phyloP scores from a whole-genome alignment of 345 rosid species.

The Mangifera indica region DNA sequence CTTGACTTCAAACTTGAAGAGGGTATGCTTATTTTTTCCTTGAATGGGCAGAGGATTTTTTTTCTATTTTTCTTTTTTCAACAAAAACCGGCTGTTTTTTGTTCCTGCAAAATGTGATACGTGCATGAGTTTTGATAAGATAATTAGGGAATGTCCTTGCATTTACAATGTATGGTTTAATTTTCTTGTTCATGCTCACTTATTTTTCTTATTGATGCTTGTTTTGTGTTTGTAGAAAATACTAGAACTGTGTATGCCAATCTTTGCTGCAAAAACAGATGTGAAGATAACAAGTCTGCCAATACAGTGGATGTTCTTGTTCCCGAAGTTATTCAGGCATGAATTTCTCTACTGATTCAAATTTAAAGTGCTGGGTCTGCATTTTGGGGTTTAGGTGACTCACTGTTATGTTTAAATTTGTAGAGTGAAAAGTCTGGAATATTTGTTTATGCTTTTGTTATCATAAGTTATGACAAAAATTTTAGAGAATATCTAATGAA shows the following conservation, averaged over 20 bases:
- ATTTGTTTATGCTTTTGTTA: background rate
- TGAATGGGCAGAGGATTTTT: no score
- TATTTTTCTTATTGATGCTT: slow-evolving; percentile 1
- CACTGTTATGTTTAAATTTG: background rate
- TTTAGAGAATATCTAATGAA: background rate
- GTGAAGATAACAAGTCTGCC: slow-evolving; percentile 34
- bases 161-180: background rate
- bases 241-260: slow-evolving; percentile 71
- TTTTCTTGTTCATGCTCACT: slow-evolving; percentile 1
- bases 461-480: background rate
- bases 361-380: slow-evolving; percentile 7
- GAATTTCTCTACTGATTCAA: slow-evolving; percentile 13
- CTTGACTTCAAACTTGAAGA: slow-evolving; percentile 90
- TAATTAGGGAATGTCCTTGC: no score
- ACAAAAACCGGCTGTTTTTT: no score
- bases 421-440: background rate
- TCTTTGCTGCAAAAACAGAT: slow-evolving; percentile 63
- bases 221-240: slow-evolving; percentile 56
- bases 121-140: no score
- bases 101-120: no score
- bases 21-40: slow-evolving; percentile 39
- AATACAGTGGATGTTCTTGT: slow-evolving; percentile 74
- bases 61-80: no score
- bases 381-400: background rate
- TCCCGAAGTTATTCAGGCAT: slow-evolving; percentile 93